Evolutionary conservation across 805 yeast genomes (phyloP), one percentile per base, ranked within the genome.

Genomic region (Pichia cabralensis): DNA sequence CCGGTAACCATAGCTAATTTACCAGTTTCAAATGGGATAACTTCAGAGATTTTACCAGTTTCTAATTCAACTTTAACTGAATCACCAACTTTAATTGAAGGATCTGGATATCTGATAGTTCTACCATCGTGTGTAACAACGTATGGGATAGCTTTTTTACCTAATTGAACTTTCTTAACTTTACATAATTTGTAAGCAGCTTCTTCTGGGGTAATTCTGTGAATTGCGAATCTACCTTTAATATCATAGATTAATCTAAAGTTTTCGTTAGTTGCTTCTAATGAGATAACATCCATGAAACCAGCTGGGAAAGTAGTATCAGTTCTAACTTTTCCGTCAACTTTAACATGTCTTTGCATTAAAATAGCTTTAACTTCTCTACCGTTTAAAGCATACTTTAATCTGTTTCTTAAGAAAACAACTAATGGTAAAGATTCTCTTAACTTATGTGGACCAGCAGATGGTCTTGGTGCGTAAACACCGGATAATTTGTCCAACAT

Each of bases 401-500:
- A 76, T 74, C 96, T 84, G 89, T 89, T 89, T 79, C 96, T 84
- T 64, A 89, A 73, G 75, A 89, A 89, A 55, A 88, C 89, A 62
- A 89, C 76, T 70, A 88, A 80, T 65, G 97, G 97, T 63, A 88
- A 80, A 47, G 95, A 88, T 75, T 88, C 97, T 70, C 96, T 80
- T 66, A 88, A 78, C 73, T 89, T 92, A 78, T 89, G 98, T 67
- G 98, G 98, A 76, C 98, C 98, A 58, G 95, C 80, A 49, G 96
- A 86, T 64, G 97, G 95, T 76, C 97, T 86, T 75, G 98, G 98
- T 50, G 98, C 98, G 69, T 92, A 92, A 63, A 84, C 76, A 67
- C 99, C 99, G 64, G 96, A 83, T 74, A 92, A 77, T 76, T 92
- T 92, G 94, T 94, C 98, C 76, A 92, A 84, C 94, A 92, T 83